phyloP scores from a whole-genome alignment of 2,329 filamentous ascomycete species.

The Colletotrichum plurivorum region DNA sequence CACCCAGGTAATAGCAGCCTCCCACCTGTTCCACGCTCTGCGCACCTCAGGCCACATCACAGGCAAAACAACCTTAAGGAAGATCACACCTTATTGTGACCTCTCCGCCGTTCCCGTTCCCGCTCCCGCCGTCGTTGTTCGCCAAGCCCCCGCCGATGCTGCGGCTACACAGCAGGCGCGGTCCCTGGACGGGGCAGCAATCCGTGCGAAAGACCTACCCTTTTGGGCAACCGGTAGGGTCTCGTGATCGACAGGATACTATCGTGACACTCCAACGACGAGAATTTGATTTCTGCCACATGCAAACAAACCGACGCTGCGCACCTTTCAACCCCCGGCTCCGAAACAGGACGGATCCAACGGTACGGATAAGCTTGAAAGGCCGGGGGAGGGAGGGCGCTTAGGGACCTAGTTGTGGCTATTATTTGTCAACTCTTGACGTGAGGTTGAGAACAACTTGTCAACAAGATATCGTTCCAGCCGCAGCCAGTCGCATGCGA shows the following conservation, averaged over 20 bases:
- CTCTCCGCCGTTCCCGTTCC: constrained; percentile 2
- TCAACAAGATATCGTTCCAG: constrained; percentile 10
- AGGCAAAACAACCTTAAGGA: constrained; percentile 20
- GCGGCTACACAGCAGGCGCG: not conserved
- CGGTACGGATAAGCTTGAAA: constrained; percentile 26
- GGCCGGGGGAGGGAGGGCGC: not conserved
- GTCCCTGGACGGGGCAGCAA: not conserved
- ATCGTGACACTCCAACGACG: too few species aligned
- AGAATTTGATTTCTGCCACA: constrained; percentile 3
- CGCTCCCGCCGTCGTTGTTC: not conserved
- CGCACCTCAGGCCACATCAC: not conserved
- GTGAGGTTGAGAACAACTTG: not conserved
- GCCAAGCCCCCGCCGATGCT: not conserved
- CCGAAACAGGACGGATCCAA: constrained; percentile 8
- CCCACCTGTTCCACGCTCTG: not conserved
- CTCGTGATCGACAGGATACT: not conserved
- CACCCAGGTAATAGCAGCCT: not conserved
- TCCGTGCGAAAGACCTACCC: constrained; percentile 22
- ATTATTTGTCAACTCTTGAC: too few species aligned
- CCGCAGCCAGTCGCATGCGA: constrained; percentile 21
- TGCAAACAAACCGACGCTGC: not conserved
- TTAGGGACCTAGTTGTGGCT: too few species aligned
- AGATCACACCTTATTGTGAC: constrained; percentile 20
- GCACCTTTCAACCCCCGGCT: not conserved
- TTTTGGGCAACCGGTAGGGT: not conserved